phyloP scores from a whole-genome alignment of 768 basidiomycete species.

The Hypsizygus marmoreus region DNA sequence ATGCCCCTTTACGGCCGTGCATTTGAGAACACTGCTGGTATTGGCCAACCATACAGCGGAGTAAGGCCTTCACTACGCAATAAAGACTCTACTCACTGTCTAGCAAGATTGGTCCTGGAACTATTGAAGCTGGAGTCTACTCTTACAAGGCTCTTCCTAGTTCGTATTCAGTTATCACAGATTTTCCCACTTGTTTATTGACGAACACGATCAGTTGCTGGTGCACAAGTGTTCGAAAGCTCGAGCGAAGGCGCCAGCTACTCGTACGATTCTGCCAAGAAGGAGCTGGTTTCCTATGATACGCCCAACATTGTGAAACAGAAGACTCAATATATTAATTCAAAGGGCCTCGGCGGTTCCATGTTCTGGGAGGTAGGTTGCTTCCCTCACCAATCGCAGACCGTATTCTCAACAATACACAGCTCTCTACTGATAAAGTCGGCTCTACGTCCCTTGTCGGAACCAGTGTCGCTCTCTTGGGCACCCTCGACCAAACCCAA shows the following conservation, averaged over 20 bases:
- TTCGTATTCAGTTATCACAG: constrained; percentile 24
- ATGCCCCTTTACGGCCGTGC: constrained; percentile 83
- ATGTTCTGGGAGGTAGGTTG: constrained; percentile 71
- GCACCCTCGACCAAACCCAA: constrained; percentile 58
- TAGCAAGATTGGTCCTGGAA: constrained; percentile 67
- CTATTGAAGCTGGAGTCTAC: constrained; percentile 70
- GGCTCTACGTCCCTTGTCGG: constrained; percentile 61
- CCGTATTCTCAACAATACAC: constrained; percentile 2
- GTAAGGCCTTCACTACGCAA: constrained; percentile 33
- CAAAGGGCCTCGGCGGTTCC: constrained; percentile 62
- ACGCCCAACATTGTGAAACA: constrained; percentile 62
- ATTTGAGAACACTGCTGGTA: constrained; percentile 68
- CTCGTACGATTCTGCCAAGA: constrained; percentile 68
- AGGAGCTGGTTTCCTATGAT: constrained; percentile 78
- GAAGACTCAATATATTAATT: constrained; percentile 69
- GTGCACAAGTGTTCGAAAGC: constrained; percentile 67
- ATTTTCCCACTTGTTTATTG: not conserved
- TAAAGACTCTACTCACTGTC: not conserved
- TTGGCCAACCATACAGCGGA: constrained; percentile 69
- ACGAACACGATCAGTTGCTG: constrained; percentile 36
- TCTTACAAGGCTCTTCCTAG: constrained; percentile 75
- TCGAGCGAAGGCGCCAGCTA: constrained; percentile 71
- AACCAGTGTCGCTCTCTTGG: constrained; percentile 47
- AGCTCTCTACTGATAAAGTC: constrained; percentile 62
- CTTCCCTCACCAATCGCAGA: constrained; percentile 1